Evolutionary conservation across 352 stramenopile genomes (phyloP), one percentile per base, ranked within the genome.

Genomic region (Pelagophyceae sp.): DNA sequence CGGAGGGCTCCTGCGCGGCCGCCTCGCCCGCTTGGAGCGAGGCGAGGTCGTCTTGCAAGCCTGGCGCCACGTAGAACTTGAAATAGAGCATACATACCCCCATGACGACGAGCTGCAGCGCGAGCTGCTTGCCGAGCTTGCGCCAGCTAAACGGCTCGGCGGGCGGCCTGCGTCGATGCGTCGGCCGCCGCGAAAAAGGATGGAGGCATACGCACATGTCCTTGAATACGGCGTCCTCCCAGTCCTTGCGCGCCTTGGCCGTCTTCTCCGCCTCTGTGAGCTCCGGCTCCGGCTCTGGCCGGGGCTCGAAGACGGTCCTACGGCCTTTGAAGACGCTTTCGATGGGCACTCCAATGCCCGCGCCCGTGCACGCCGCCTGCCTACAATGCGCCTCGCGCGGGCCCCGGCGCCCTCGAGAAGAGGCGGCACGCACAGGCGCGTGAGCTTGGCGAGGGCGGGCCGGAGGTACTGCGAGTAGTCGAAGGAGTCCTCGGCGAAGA

Each of bases 51-150:
- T 15, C 58, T 27, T 65, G 15, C 15, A 65, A 27, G 6, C 31
- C 31, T 15, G 58, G 58, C 23, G 3, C 15, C 58, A 65, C 31
- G 58, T 33, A n/a, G 29, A 65, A 65, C 23, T 65, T n/a, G 6
- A 65, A 29, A 27, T 65, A 65, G 58, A 65, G 20, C 58, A 65
- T 65, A 27, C 3, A 15, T 15, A 15, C 58, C 29, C 15, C 25
- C 58, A 65, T 65, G 58, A 65, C 58, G 58, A 65, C 58, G 58
- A 72, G 29, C 63, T 72, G 63, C 29, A 72, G 15, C 5, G 63
- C 63, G 63, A 11, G 5, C 63, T 72, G 63, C 31, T 29, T 17
- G 63, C 17, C 11, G 63, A 72, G 35, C 19, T 45, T 38, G 1
- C n/a, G 6, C 63, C 63, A 72, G 11, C 11, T 33, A 29, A 72